Conservation (phyloP, 2,329 filamentous ascomycete genomes). For the Metarhizium sp. region DNA sequence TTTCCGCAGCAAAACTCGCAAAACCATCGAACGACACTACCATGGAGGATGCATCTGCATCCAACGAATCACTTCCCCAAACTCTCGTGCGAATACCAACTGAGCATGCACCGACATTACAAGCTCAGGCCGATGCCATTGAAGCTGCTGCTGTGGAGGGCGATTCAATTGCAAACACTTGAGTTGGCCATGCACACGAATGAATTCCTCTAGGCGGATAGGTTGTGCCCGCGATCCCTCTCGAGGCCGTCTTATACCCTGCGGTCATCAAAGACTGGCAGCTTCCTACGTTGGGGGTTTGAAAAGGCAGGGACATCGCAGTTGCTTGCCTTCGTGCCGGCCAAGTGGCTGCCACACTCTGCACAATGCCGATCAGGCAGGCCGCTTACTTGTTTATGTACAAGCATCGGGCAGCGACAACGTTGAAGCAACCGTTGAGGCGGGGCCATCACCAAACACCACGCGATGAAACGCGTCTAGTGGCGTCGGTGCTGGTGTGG, state of each 20-base stretch:
- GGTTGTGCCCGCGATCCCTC: no score
- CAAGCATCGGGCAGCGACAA: neutral
- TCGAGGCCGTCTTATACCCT: neutral
- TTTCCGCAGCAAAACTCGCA: conserved; percentile 56
- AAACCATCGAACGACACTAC: conserved; percentile 38
- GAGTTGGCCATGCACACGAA: neutral
- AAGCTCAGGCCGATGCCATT: conserved; percentile 48
- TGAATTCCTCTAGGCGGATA: neutral
- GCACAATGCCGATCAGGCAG: neutral
- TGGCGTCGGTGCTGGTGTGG: neutral
- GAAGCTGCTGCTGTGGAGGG: conserved; percentile 34
- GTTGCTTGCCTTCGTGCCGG: neutral
- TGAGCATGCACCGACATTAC: conserved; percentile 59
- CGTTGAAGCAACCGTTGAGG: neutral
- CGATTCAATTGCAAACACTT: conserved; percentile 9
- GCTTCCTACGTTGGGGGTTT: neutral
- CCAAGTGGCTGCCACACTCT: neutral
- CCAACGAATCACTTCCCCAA: conserved; percentile 55
- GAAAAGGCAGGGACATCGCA: neutral
- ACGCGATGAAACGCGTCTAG: neutral
- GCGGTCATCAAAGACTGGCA: neutral
- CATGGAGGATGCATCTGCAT: conserved; percentile 21
- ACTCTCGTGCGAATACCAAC: conserved; percentile 80
- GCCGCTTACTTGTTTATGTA: no score
- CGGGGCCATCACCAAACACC: neutral